Base-by-base conservation (phyloP, 2,329 filamentous ascomycete genomes). In the Didymella glomerata region DNA sequence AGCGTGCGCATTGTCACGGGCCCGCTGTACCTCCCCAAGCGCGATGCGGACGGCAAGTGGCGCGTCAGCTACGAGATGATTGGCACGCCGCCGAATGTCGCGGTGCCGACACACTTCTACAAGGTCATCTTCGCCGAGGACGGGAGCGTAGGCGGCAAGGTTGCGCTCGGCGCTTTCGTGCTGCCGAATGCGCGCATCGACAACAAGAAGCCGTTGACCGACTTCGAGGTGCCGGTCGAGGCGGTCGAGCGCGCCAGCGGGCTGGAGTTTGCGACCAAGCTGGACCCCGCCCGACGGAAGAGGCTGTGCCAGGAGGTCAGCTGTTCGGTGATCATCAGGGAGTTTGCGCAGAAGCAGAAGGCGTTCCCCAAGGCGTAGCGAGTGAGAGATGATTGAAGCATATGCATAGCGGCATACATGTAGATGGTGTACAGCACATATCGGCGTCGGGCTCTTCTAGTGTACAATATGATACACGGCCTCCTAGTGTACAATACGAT, bases 101-200 rank as follows among this genome's bases (percentile, higher is more conserved):
- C 95, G 25, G 95, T 99, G 52, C 95, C 95, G 3, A 99, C 95
- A 22, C 95, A 99, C 78, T 99, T 99, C 81, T 99, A 97, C 86
- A 99, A 99, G 83, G 92, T 99, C 73, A 95, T 99, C 69, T 96
- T 95, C 72, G 95, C 92, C 25, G 95, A 99, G 80, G 92, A 97
- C 72, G 91, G 90, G 3, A 78, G 75, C 58, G 78, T 76, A 10
- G 91, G 91, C 18, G 73, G 74, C 11, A 75, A 76, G 27, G 95
- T 99, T 32, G 92, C 93, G 30, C 81, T 99, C 34, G 95, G 92
- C 45, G 95, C 95, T 8, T 99, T 99, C 73, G 94, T 99, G 52
- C 83, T 99, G 69, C 95, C 95, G 16, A 99, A 99, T 77, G 93
- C 92, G 2, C 84, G 81, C 18, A 99, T 99, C 68, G 83, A 90